Percentiles rank a stretch among this genome's conserved stretches.
Conservation (phyloP, 345 rosid genomes). For the Boechera divaricarpa region DNA sequence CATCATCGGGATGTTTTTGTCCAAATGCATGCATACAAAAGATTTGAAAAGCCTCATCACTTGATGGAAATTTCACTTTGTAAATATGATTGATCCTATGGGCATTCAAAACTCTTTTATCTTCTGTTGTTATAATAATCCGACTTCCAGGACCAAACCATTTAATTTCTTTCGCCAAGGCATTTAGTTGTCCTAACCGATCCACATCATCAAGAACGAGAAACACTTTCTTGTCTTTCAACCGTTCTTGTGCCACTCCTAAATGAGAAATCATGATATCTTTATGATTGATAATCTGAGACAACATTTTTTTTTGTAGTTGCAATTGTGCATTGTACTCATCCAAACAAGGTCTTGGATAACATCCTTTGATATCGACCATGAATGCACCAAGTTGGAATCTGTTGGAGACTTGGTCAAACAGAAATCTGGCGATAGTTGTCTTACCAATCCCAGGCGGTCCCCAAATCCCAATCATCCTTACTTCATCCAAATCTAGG, state of each 20-base stretch:
- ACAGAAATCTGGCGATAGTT: not conserved
- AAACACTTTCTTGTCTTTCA: too few relatives aligned
- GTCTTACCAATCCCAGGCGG: not conserved
- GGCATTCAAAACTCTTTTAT: not conserved
- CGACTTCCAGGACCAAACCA: slow-evolving; percentile 3
- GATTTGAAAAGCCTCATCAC: not conserved
- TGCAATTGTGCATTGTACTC: too few relatives aligned
- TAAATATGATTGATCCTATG: not conserved
- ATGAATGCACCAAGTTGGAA: not conserved
- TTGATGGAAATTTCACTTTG: not conserved
- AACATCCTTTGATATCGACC: not conserved
- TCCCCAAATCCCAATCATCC: not conserved
- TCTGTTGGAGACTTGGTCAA: not conserved
- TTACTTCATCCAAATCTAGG: not conserved
- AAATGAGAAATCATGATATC: too few relatives aligned
- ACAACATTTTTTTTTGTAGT: too few relatives aligned
- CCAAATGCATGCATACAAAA: not conserved
- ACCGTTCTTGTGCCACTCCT: too few relatives aligned
- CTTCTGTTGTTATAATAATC: not conserved
- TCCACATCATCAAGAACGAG: not conserved
- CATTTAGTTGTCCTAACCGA: not conserved
- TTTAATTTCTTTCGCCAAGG: not conserved
- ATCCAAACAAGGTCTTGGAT: not conserved
- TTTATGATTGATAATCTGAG: too few relatives aligned
- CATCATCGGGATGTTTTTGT: not conserved